Evolutionary conservation across 805 yeast species (phyloP).

Genomic region (Myxozyma neotropica): DNA sequence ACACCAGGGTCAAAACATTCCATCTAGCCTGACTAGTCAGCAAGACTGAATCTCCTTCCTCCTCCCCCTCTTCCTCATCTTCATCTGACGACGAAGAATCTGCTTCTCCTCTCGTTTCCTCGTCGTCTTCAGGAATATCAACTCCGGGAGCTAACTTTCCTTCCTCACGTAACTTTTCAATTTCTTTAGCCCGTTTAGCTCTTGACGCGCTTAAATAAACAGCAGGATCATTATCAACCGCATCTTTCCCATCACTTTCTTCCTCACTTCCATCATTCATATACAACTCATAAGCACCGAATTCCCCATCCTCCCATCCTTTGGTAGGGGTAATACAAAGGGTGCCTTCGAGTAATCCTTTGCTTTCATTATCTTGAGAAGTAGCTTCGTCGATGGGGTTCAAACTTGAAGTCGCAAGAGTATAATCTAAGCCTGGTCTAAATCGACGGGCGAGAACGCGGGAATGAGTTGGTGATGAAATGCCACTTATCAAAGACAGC

Average conservation of each 20-base stretch:
- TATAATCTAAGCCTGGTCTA: constrained; percentile 93
- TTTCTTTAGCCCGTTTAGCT: constrained; percentile 19
- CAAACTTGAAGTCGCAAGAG: constrained; percentile 68
- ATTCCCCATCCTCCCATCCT: constrained; percentile 76
- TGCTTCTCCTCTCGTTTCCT: constrained; percentile 39
- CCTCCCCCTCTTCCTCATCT: constrained; percentile 65
- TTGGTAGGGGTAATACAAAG: constrained; percentile 76
- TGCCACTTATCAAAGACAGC: constrained; percentile 62
- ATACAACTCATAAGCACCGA: constrained; percentile 92
- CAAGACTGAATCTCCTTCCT: constrained; percentile 73
- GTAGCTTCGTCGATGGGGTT: constrained; percentile 37
- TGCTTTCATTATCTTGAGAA: constrained; percentile 42
- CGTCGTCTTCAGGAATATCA: constrained; percentile 47
- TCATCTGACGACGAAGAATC: constrained; percentile 54
- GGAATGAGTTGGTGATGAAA: constrained; percentile 59
- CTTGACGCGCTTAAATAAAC: constrained; percentile 33
- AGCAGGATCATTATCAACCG: constrained; percentile 33
- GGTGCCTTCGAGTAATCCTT: constrained; percentile 73
- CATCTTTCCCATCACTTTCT: constrained; percentile 51
- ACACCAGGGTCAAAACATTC: constrained; percentile 76
- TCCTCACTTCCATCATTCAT: constrained; percentile 49
- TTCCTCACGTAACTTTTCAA: constrained; percentile 21
- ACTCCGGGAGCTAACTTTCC: constrained; percentile 3
- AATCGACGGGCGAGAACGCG: constrained; percentile 79
- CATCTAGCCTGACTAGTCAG: constrained; percentile 79